Evolutionary conservation across 768 basidiomycete genomes (phyloP).

Genomic region (Rhizopogon vulgaris): DNA sequence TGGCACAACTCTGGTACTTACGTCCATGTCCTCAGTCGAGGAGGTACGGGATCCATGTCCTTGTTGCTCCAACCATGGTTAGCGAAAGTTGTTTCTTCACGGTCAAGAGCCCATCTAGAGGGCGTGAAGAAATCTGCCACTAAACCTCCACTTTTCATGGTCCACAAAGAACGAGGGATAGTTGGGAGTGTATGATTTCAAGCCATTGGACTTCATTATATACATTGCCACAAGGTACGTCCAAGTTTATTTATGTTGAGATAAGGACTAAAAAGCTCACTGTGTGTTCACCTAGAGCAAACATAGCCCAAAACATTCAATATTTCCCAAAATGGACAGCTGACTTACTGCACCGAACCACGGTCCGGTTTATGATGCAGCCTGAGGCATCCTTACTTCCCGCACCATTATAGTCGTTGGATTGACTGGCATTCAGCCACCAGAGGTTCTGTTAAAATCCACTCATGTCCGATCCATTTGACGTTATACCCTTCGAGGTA

Average conservation of each 20-base stretch:
- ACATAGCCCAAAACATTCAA: neutral
- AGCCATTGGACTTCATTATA: neutral
- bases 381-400: neutral
- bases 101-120: slow-evolving; percentile 45
- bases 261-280: slow-evolving; percentile 1
- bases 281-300: neutral
- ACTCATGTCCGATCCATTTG: slow-evolving; percentile 64
- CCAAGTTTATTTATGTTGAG: slow-evolving; percentile 1
- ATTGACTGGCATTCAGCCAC: neutral
- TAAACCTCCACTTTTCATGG: neutral
- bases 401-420: neutral
- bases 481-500: slow-evolving; percentile 84
- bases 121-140: slow-evolving; percentile 23
- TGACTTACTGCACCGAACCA: neutral
- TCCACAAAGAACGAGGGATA: neutral
- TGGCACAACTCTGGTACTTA: slow-evolving; percentile 5
- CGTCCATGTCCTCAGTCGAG: slow-evolving; percentile 57
- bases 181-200: neutral
- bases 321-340: neutral
- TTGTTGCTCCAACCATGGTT: slow-evolving; percentile 58
- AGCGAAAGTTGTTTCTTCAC: slow-evolving; percentile 46
- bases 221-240: neutral
- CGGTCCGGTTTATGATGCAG: neutral
- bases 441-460: neutral
- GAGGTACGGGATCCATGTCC: slow-evolving; percentile 74